Evolutionary conservation across 257 asterid species (phyloP).

Genomic region (Lithospermum erythrorhizon): DNA sequence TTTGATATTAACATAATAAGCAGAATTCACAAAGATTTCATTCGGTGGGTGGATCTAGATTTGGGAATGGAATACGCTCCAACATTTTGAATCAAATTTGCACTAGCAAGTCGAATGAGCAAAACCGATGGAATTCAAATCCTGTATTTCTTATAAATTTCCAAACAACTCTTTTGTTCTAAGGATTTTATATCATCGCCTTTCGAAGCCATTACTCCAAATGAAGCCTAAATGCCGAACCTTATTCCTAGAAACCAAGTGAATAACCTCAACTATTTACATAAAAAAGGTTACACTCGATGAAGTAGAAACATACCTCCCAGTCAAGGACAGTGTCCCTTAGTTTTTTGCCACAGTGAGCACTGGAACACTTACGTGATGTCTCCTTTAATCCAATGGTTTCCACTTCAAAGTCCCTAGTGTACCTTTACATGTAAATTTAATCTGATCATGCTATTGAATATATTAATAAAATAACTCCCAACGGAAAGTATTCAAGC

Average conservation of each 20-base stretch:
- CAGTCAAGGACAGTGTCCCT: slow-evolving; percentile 96
- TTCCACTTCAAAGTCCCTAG: slow-evolving; percentile 90
- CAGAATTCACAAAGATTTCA: background rate
- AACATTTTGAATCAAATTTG: background rate
- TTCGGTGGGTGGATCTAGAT: background rate
- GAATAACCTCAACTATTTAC: background rate
- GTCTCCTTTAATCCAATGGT: slow-evolving; percentile 90
- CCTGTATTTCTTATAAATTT: no score
- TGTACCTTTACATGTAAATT: slow-evolving; percentile 44
- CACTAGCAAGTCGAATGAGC: background rate
- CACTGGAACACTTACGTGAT: slow-evolving; percentile 58
- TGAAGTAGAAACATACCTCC: slow-evolving; percentile 50
- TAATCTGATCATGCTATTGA: slow-evolving; percentile 4
- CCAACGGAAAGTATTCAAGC: background rate
- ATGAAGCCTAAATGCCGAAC: background rate
- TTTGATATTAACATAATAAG: no score
- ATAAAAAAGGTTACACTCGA: background rate
- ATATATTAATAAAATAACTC: background rate
- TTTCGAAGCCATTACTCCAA: background rate
- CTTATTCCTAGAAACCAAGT: background rate
- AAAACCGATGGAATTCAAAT: background rate
- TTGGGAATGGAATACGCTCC: background rate
- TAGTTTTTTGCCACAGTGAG: slow-evolving; percentile 63
- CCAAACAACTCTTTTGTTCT: background rate
- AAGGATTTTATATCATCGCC: background rate